Conservation (phyloP, 352 stramenopile genomes). For the Nothophytophthora sp. region DNA sequence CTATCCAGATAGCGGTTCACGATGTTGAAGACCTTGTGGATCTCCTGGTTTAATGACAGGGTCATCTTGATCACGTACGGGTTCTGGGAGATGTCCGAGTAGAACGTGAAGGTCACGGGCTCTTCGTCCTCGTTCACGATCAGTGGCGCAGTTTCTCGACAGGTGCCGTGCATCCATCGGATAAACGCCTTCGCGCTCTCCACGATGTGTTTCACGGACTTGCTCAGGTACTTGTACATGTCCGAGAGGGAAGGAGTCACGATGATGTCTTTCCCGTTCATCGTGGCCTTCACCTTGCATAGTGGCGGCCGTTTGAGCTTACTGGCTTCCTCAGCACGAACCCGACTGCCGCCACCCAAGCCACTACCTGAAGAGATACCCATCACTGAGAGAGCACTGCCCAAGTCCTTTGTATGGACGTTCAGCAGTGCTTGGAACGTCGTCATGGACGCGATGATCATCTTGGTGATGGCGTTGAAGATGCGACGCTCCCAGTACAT, state of each 20-base stretch:
- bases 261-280: constrained; percentile 96
- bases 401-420: constrained; percentile 86
- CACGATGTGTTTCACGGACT: constrained; percentile 94
- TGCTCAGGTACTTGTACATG: constrained; percentile 97
- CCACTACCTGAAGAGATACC: constrained; percentile 30
- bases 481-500: constrained; percentile 97
- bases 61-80: constrained; percentile 97
- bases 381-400: constrained; percentile 41
- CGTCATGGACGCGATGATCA: constrained; percentile 95
- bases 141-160: constrained; percentile 88
- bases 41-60: constrained; percentile 92
- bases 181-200: constrained; percentile 94
- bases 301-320: constrained; percentile 88
- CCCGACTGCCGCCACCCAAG: constrained; percentile 10
- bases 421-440: constrained; percentile 94
- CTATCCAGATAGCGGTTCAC: constrained; percentile 94
- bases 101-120: constrained; percentile 94
- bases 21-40: constrained; percentile 95
- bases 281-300: constrained; percentile 93
- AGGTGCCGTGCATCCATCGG: constrained; percentile 96
- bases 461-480: constrained; percentile 97
- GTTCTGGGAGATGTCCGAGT: constrained; percentile 95
- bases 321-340: constrained; percentile 50
- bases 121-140: constrained; percentile 94
- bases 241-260: constrained; percentile 93